Conservation (phyloP, 768 basidiomycete species). For the Tulasnella sp. region DNA sequence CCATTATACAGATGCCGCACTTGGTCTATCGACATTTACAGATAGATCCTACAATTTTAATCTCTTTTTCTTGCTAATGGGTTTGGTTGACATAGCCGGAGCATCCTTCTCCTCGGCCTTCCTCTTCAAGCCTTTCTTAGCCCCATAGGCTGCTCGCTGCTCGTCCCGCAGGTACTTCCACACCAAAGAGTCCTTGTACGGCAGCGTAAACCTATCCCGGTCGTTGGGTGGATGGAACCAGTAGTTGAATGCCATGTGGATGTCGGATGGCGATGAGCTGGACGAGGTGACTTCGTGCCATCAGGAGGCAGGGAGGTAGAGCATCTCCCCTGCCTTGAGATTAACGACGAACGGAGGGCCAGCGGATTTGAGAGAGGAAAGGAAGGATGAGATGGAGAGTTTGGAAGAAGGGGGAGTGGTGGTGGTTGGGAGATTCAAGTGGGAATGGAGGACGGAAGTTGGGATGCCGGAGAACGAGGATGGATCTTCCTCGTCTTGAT, state of each 20-base stretch:
- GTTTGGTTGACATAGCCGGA: neutral
- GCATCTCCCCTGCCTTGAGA: constrained; percentile 1
- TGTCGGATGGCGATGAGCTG: neutral
- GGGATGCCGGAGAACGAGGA: constrained; percentile 5
- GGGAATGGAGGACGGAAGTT: neutral
- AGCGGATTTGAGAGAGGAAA: neutral
- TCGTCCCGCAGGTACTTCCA: neutral
- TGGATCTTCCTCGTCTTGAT: neutral
- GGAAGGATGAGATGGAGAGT: neutral
- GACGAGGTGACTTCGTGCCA: constrained; percentile 17
- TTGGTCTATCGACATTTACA: no score
- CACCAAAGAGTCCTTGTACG: neutral
- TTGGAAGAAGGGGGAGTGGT: neutral
- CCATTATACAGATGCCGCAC: no score
- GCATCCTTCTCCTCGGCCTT: neutral
- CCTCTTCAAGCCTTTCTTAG: neutral
- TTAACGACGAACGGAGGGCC: neutral
- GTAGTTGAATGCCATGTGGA: constrained; percentile 13
- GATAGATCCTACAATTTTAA: neutral
- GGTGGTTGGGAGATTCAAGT: constrained; percentile 2
- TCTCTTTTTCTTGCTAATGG: neutral
- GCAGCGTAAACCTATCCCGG: neutral
- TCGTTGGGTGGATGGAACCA: constrained; percentile 12
- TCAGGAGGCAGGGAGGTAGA: constrained; percentile 10
- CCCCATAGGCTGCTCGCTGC: neutral